Conservation (phyloP, 805 yeast species). For the Wickerhamomyces canadensis region DNA sequence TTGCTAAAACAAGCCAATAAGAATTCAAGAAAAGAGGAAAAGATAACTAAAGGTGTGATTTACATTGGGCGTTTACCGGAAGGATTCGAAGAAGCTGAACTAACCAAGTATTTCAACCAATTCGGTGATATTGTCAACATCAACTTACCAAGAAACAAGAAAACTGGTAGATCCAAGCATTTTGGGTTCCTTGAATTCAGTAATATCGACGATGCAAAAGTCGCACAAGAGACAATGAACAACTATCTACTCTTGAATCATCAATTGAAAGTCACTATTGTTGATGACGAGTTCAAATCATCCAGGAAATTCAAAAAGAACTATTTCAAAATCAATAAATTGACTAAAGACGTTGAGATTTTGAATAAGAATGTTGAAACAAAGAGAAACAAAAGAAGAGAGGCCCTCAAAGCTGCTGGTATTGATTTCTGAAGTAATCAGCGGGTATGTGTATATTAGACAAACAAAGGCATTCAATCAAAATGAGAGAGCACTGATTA, state of each 20-base stretch:
- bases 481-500: too few relatives aligned
- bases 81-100: slow-evolving; percentile 80
- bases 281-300: slow-evolving; percentile 41
- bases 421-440: slow-evolving; percentile 27
- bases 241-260: slow-evolving; percentile 88
- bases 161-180: slow-evolving; percentile 86
- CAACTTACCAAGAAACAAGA: slow-evolving; percentile 81
- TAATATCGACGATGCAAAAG: slow-evolving; percentile 66
- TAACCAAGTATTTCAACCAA: slow-evolving; percentile 76
- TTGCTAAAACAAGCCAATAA: slow-evolving; percentile 17
- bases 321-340: slow-evolving; percentile 25
- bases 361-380: slow-evolving; percentile 27
- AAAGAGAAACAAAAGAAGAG: slow-evolving; percentile 29
- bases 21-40: slow-evolving; percentile 20
- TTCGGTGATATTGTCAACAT: slow-evolving; percentile 81
- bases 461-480: too few relatives aligned
- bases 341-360: slow-evolving; percentile 26
- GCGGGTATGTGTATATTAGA: too few relatives aligned
- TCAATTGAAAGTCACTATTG: slow-evolving; percentile 63
- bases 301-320: slow-evolving; percentile 30
- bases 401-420: slow-evolving; percentile 30
- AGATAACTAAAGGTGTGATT: slow-evolving; percentile 55
- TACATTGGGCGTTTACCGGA: slow-evolving; percentile 91
- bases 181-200: slow-evolving; percentile 87
- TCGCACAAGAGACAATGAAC: slow-evolving; percentile 95